Evolutionary conservation across 345 rosid genomes (phyloP).

Genomic region (Eutrema japonicum): DNA sequence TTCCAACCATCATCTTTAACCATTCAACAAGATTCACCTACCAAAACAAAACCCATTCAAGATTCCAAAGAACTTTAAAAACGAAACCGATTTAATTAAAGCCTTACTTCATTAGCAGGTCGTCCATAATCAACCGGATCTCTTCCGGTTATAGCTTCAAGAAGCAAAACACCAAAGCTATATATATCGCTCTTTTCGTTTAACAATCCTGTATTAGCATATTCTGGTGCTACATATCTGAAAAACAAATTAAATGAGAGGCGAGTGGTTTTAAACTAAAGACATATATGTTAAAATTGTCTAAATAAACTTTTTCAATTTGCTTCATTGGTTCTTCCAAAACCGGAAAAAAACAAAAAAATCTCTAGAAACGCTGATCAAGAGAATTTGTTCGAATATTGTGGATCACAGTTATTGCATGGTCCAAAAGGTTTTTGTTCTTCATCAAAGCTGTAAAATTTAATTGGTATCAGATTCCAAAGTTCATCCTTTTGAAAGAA

Average conservation of each 20-base stretch:
- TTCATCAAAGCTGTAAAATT: constrained; percentile 33
- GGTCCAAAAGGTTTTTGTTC: constrained; percentile 43
- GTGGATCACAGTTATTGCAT: constrained; percentile 37
- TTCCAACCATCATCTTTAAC: constrained; percentile 95
- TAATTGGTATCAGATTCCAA: constrained; percentile 43
- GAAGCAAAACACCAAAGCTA: constrained; percentile 92
- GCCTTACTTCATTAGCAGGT: constrained; percentile 81
- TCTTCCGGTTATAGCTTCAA: constrained; percentile 85
- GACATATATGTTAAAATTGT: not conserved
- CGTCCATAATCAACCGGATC: constrained; percentile 89
- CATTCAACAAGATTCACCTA: constrained; percentile 97
- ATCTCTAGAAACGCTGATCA: not conserved
- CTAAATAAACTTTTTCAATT: not conserved
- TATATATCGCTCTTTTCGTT: constrained; percentile 96
- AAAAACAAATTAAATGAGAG: constrained; percentile 44
- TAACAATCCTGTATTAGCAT: constrained; percentile 67
- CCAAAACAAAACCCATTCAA: constrained; percentile 17
- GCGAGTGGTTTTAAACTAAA: constrained; percentile 56
- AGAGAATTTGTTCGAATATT: constrained; percentile 33
- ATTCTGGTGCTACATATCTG: too few species aligned
- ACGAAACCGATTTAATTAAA: not conserved
- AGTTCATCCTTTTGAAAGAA: constrained; percentile 24
- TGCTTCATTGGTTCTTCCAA: not conserved
- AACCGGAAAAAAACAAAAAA: not conserved
- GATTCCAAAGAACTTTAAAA: not conserved